phyloP scores from a whole-genome alignment of 1,139 yeast genomes.

The Nakaseomyces delphensis region DNA sequence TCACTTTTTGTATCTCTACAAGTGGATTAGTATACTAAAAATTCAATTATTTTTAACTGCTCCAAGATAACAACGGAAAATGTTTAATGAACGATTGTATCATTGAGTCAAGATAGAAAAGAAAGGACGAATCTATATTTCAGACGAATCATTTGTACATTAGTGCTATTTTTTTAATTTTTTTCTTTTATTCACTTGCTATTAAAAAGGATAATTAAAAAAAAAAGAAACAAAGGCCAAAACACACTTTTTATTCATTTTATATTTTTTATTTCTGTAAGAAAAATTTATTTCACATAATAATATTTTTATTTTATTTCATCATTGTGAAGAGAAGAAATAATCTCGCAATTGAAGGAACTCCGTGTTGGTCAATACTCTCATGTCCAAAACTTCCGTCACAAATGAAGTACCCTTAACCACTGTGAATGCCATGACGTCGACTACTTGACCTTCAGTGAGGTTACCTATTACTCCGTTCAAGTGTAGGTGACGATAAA shows the following conservation, averaged over 20 bases:
- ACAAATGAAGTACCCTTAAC: background rate
- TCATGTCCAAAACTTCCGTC: background rate
- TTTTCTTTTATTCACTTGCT: no score
- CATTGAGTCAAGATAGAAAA: no score
- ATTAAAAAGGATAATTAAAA: no score
- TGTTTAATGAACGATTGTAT: no score
- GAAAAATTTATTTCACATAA: background rate
- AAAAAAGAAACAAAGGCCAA: background rate
- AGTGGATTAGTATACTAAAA: background rate
- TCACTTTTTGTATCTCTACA: no score
- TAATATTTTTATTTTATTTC: background rate
- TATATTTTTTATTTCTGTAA: no score
- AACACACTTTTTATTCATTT: no score
- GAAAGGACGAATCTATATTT: no score
- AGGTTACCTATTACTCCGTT: background rate
- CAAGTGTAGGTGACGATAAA: background rate
- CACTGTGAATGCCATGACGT: background rate
- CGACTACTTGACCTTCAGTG: background rate
- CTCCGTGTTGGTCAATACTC: background rate
- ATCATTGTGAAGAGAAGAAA: background rate
- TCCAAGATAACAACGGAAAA: no score
- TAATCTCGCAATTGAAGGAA: background rate
- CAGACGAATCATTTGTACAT: no score
- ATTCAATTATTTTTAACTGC: no score
- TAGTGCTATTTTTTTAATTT: no score